These are phyloP conservation scores for Leishmania lainsoni DNA, from an alignment of 208 protist genomes.

Conservation along the genomic window DNA sequence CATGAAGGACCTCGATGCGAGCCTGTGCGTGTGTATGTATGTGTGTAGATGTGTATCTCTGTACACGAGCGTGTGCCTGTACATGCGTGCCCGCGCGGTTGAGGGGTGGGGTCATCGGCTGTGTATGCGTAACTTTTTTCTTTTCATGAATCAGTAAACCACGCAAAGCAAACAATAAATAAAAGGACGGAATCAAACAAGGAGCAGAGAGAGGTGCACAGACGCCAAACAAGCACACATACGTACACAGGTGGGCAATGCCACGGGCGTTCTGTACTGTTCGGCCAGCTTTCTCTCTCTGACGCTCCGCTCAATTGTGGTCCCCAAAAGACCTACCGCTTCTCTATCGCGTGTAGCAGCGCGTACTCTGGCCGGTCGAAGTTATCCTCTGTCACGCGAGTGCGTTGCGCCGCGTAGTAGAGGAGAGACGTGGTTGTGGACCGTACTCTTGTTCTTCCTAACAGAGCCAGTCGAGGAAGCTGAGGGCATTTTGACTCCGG, in stretches of 20 bases:
- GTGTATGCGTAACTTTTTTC: not conserved
- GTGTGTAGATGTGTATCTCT: not conserved
- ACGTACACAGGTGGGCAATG: not conserved
- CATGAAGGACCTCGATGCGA: not conserved
- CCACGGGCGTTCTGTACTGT: not conserved
- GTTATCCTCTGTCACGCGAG: not conserved
- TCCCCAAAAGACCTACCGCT: not conserved
- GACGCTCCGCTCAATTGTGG: not conserved
- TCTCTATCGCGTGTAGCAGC: not conserved
- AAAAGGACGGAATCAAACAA: not conserved
- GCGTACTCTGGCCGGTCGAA: not conserved
- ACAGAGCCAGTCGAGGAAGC: not conserved
- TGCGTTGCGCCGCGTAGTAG: not conserved
- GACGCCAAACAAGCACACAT: not conserved
- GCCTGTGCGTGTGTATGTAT: not conserved
- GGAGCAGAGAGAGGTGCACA: not conserved
- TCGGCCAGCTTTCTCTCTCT: not conserved
- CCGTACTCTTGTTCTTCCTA: not conserved
- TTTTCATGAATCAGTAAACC: not conserved
- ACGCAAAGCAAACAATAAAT: conserved; percentile 4
- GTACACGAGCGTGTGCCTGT: not conserved
- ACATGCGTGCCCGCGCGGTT: not conserved
- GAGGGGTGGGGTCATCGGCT: not conserved
- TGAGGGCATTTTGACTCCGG: not conserved
- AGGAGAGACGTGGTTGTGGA: not conserved